Evolutionary conservation across 129 eudicot species (phyloP).

Genomic region (Silybum marianum): DNA sequence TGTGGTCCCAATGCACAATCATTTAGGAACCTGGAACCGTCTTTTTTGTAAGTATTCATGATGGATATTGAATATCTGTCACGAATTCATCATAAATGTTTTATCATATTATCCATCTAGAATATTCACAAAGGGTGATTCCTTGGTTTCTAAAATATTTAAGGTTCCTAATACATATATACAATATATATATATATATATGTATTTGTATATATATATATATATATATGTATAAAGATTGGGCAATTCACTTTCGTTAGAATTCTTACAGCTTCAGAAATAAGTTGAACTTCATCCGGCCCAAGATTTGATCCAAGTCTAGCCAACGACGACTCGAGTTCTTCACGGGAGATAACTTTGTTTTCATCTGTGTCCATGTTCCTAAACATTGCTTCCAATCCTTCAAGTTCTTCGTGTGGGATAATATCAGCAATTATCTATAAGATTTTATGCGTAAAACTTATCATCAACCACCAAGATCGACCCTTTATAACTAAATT

Average conservation of each 20-base stretch:
- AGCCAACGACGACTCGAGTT: constrained; percentile 64
- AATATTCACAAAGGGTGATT: too few species aligned
- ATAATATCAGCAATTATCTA: constrained; percentile 72
- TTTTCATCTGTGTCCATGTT: constrained; percentile 68
- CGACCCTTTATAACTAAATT: neutral
- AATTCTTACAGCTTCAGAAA: constrained; percentile 73
- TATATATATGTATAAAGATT: neutral
- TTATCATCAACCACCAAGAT: neutral
- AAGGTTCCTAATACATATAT: too few species aligned
- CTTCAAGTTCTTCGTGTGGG: constrained; percentile 70
- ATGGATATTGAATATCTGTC: too few species aligned
- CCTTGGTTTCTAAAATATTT: too few species aligned
- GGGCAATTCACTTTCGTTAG: neutral
- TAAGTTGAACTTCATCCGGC: constrained; percentile 56
- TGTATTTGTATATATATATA: neutral
- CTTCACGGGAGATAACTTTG: constrained; percentile 65
- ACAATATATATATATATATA: too few species aligned
- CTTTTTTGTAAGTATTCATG: too few species aligned
- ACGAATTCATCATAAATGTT: too few species aligned
- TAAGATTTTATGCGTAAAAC: constrained; percentile 5
- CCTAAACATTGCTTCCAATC: constrained; percentile 64
- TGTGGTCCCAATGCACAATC: too few species aligned
- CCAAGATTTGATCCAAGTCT: constrained; percentile 72
- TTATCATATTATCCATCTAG: too few species aligned
- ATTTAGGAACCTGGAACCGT: too few species aligned